Evolutionary conservation across 805 yeast species (phyloP).

Genomic region (Candida endomychidarum): DNA sequence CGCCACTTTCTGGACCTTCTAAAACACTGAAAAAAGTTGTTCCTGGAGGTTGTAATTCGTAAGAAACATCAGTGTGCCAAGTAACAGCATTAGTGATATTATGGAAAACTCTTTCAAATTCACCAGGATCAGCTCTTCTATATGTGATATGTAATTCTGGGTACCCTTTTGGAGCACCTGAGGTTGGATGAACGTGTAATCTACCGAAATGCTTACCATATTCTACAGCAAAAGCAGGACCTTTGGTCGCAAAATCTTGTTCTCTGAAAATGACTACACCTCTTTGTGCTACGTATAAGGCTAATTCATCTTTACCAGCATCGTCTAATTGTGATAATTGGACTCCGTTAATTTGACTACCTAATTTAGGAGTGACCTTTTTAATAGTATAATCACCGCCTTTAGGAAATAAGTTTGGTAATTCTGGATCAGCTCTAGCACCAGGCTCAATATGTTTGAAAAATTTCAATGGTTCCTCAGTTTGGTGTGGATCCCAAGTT

Average conservation of each 20-base stretch:
- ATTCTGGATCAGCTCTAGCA: conserved; percentile 58
- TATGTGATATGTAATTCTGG: conserved; percentile 66
- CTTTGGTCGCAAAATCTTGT: conserved; percentile 58
- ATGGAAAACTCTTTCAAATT: conserved; percentile 34
- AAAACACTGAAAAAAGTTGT: conserved; percentile 64
- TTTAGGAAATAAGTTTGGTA: conserved; percentile 51
- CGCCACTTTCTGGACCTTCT: conserved; percentile 62
- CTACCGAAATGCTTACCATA: conserved; percentile 69
- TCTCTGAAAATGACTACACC: conserved; percentile 68
- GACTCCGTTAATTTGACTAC: conserved; percentile 60
- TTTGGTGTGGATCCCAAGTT: conserved; percentile 63
- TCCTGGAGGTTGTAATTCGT: conserved; percentile 73
- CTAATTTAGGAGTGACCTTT: conserved; percentile 65
- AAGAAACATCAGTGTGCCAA: conserved; percentile 78
- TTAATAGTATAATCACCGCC: conserved; percentile 24
- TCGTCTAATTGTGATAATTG: conserved; percentile 52
- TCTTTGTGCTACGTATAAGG: conserved; percentile 64
- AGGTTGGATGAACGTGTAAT: conserved; percentile 70
- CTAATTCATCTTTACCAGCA: conserved; percentile 64
- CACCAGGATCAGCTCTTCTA: conserved; percentile 45
- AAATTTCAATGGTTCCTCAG: conserved; percentile 50
- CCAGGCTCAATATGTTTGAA: conserved; percentile 66
- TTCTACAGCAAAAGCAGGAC: conserved; percentile 50
- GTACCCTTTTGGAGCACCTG: conserved; percentile 65
- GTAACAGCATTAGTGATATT: conserved; percentile 37